These are phyloP conservation scores for Kwoniella botswanensis DNA, from an alignment of 768 basidiomycete genomes.

Conservation along the genomic window DNA sequence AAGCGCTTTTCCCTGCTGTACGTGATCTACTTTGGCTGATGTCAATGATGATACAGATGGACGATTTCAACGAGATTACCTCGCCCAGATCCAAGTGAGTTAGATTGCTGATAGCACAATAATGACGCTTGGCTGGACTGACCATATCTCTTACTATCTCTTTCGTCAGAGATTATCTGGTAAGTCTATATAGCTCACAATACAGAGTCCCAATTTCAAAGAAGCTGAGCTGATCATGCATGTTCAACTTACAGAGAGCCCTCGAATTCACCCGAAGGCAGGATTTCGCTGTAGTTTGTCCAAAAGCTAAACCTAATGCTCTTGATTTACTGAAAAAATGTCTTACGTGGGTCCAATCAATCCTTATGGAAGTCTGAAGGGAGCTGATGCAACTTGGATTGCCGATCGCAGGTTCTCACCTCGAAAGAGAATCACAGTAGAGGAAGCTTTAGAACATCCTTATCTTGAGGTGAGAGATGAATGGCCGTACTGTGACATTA, in stretches of 20 bases:
- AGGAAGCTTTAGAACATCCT: slow-evolving; percentile 84
- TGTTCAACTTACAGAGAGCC: slow-evolving; percentile 62
- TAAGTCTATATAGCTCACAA: slow-evolving; percentile 14
- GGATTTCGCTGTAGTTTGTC: slow-evolving; percentile 72
- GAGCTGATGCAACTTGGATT: slow-evolving; percentile 62
- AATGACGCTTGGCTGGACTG: background rate
- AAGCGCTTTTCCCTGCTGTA: background rate
- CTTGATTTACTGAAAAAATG: slow-evolving; percentile 53
- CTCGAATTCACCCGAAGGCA: slow-evolving; percentile 83
- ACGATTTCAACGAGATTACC: slow-evolving; percentile 93
- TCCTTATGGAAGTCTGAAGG: slow-evolving; percentile 46
- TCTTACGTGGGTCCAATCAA: slow-evolving; percentile 46
- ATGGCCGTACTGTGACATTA: background rate
- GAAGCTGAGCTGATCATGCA: background rate
- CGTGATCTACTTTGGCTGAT: background rate
- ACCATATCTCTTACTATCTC: slow-evolving; percentile 3
- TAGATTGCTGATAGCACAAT: background rate
- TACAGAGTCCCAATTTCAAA: background rate
- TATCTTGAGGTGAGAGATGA: slow-evolving; percentile 69
- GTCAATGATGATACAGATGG: slow-evolving; percentile 64
- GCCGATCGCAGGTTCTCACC: slow-evolving; percentile 61
- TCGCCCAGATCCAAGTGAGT: slow-evolving; percentile 66
- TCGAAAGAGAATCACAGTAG: slow-evolving; percentile 82
- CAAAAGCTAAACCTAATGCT: slow-evolving; percentile 68
- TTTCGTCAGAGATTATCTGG: slow-evolving; percentile 72